Percentiles rank a stretch among this genome's conserved stretches.
Conservation (phyloP, 2,329 filamentous ascomycete species). For the Cordyceps tenuipes region DNA sequence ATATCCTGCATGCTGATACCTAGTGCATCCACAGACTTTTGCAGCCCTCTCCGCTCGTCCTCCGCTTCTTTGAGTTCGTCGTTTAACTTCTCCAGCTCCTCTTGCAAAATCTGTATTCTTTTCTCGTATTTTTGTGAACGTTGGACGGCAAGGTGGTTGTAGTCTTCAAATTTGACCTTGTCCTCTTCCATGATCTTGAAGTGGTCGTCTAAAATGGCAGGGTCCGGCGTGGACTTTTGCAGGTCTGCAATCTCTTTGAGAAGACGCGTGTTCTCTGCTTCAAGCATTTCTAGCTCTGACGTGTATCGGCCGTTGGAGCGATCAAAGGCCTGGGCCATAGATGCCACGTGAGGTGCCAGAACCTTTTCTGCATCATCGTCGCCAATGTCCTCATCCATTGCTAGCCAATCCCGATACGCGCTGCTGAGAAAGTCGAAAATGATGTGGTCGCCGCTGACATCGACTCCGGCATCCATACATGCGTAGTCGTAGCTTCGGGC, state of each 20-base stretch:
- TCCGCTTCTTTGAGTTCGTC: conserved; percentile 72
- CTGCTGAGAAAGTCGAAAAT: conserved; percentile 87
- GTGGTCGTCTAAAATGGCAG: conserved; percentile 75
- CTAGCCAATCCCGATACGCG: conserved; percentile 89
- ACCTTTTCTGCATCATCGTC: conserved; percentile 76
- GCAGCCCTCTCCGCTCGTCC: conserved; percentile 69
- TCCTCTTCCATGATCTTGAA: conserved; percentile 94
- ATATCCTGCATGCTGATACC: conserved; percentile 98
- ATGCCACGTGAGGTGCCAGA: conserved; percentile 73
- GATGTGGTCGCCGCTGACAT: conserved; percentile 83
- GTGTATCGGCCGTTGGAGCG: conserved; percentile 75
- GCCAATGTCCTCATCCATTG: conserved; percentile 79
- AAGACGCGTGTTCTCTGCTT: conserved; percentile 74
- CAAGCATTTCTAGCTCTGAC: conserved; percentile 74
- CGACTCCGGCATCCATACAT: conserved; percentile 77
- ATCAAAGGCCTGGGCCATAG: conserved; percentile 84
- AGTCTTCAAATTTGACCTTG: conserved; percentile 89
- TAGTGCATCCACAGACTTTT: conserved; percentile 81
- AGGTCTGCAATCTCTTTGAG: conserved; percentile 82
- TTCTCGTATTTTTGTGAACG: conserved; percentile 84
- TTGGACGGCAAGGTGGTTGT: conserved; percentile 75
- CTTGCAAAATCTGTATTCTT: conserved; percentile 72
- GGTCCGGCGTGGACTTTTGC: conserved; percentile 76
- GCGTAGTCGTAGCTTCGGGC: conserved; percentile 79
- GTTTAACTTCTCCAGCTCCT: conserved; percentile 73